A percentile compares a stretch with the other conserved stretches of the same genome.
These are phyloP conservation scores for Aureobasidium melanogenum DNA, from an alignment of 2,329 filamentous ascomycete genomes.

Conservation along the genomic window DNA sequence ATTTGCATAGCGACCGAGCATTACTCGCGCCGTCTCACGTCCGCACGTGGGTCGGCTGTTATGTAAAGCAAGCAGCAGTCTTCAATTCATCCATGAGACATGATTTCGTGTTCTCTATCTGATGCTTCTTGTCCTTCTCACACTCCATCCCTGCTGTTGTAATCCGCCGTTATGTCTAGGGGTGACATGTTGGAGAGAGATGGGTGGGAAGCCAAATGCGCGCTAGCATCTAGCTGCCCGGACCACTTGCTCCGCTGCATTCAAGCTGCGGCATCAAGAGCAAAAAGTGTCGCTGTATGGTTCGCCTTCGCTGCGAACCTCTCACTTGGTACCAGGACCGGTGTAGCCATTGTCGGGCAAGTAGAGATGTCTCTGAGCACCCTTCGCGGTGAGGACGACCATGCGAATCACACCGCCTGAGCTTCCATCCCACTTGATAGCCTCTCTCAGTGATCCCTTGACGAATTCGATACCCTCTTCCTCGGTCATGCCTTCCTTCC, in stretches of 20 bases:
- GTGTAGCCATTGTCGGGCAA: slow-evolving; percentile 85
- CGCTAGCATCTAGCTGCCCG: slow-evolving; percentile 11
- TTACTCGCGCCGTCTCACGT: neutral
- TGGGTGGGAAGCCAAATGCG: slow-evolving; percentile 9
- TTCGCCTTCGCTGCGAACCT: neutral
- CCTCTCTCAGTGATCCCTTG: slow-evolving; percentile 81
- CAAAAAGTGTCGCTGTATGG: neutral
- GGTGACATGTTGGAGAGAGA: neutral
- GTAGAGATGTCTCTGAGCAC: slow-evolving; percentile 88
- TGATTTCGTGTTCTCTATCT: slow-evolving; percentile 7
- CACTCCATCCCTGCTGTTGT: neutral
- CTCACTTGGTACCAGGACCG: slow-evolving; percentile 51
- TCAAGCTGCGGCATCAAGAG: slow-evolving; percentile 2
- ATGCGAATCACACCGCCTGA: slow-evolving; percentile 96
- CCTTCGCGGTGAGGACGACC: slow-evolving; percentile 86
- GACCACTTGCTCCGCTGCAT: slow-evolving; percentile 1
- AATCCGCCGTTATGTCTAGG: neutral
- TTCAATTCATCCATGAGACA: neutral
- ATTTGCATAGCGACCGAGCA: neutral
- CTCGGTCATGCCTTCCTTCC: slow-evolving; percentile 91
- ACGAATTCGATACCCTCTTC: slow-evolving; percentile 85
- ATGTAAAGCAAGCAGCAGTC: neutral
- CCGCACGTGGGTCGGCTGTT: neutral
- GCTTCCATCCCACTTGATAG: slow-evolving; percentile 99
- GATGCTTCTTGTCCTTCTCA: neutral